phyloP scores from a whole-genome alignment of 768 basidiomycete genomes.

The Pisolithus microcarpus region DNA sequence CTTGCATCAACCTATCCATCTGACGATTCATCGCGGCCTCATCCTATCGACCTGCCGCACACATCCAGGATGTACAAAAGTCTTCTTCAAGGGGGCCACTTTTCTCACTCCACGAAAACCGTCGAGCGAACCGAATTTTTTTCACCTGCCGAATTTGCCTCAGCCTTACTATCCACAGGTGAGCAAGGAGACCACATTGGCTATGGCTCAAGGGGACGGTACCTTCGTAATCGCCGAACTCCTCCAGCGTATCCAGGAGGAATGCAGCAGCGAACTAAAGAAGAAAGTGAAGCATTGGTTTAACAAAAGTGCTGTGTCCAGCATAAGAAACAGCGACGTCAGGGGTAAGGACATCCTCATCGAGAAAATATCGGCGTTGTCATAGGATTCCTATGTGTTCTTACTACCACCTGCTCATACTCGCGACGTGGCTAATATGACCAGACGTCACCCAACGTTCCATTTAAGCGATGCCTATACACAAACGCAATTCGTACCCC shows the following conservation, averaged over 20 bases:
- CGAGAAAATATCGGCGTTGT: conserved; percentile 42
- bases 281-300: conserved; percentile 55
- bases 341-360: conserved; percentile 70
- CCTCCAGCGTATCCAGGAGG: conserved; percentile 48
- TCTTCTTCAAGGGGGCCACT: conserved; percentile 88
- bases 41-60: conserved; percentile 77
- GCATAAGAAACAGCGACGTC: conserved; percentile 45
- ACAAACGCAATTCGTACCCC: neutral
- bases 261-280: conserved; percentile 34
- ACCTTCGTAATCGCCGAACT: conserved; percentile 73
- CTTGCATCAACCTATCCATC: conserved; percentile 53
- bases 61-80: conserved; percentile 82
- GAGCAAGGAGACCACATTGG: conserved; percentile 42
- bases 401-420: neutral
- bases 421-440: neutral
- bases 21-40: conserved; percentile 40
- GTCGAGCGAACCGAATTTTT: conserved; percentile 49
- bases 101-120: conserved; percentile 50
- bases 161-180: conserved; percentile 47
- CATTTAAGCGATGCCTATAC: neutral
- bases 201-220: conserved; percentile 57
- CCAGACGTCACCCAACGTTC: neutral
- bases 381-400: neutral
- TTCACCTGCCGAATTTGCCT: conserved; percentile 55
- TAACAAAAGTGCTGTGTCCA: conserved; percentile 35